Evolutionary conservation across 345 rosid species (phyloP).

Genomic region (Boechera divaricarpa): DNA sequence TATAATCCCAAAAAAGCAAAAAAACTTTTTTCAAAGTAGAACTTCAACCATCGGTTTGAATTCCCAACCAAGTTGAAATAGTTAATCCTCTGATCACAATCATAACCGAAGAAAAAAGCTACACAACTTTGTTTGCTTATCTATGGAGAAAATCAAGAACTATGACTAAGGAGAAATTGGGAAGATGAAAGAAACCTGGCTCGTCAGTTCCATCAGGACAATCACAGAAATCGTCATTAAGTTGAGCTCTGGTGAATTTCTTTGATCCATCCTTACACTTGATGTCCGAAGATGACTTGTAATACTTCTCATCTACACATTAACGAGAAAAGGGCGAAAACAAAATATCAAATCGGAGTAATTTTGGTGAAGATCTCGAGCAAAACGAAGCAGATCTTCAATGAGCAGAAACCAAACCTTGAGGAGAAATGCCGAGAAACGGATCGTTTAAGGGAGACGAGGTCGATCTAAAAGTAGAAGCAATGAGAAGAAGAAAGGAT

Average conservation of each 20-base stretch:
- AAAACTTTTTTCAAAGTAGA: conserved; percentile 6
- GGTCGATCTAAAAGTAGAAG: conserved; percentile 54
- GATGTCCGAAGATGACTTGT: conserved; percentile 68
- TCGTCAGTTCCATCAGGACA: conserved; percentile 93
- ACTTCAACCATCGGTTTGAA: not conserved
- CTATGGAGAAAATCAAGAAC: not conserved
- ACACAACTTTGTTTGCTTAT: not conserved
- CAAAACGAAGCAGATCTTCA: conserved; percentile 23
- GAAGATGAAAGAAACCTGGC: conserved; percentile 59
- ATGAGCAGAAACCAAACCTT: conserved; percentile 56
- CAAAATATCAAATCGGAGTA: not conserved
- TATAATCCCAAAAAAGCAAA: not conserved
- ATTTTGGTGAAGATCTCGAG: not conserved
- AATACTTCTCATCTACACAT: conserved; percentile 70
- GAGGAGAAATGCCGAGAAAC: conserved; percentile 82
- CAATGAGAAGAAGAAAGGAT: conserved; percentile 38
- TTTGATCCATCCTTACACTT: conserved; percentile 87
- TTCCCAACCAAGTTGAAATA: not conserved
- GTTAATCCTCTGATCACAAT: not conserved
- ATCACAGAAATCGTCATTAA: conserved; percentile 96
- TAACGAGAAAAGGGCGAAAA: not conserved
- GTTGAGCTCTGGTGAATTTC: conserved; percentile 73
- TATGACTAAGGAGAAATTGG: not conserved
- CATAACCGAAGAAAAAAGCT: not conserved
- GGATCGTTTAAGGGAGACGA: conserved; percentile 55